phyloP scores from a whole-genome alignment of 164 flowering plant species.

The Tetrastigma voinierianum region DNA sequence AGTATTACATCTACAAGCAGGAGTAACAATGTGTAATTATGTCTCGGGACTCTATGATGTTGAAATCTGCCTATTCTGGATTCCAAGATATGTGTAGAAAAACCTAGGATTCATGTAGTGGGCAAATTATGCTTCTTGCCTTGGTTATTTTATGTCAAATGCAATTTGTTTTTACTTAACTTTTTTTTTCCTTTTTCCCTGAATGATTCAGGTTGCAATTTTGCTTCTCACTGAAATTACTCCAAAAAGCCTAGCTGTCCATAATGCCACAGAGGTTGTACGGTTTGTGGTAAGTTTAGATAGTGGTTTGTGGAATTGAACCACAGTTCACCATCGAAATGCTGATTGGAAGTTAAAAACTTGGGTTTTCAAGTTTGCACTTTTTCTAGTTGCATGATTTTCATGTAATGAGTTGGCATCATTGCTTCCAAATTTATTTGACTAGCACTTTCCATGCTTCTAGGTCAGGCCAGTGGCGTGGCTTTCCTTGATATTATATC shows the following conservation, averaged over 20 bases:
- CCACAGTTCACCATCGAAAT: not conserved
- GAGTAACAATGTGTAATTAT: no score
- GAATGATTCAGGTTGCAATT: conserved; percentile 69
- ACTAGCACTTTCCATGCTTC: conserved; percentile 21
- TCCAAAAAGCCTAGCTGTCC: conserved; percentile 98
- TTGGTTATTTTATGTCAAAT: no score
- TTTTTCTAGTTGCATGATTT: no score
- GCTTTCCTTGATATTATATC: conserved; percentile 93
- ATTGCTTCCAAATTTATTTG: conserved; percentile 9
- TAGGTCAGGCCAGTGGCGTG: conserved; percentile 99
- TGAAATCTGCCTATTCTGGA: no score
- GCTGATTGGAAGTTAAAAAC: not conserved
- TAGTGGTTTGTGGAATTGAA: conserved; percentile 3
- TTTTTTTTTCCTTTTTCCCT: not conserved
- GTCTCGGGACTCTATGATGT: no score
- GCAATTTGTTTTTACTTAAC: not conserved
- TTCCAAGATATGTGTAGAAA: no score
- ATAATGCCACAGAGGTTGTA: conserved; percentile 92
- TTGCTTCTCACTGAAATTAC: conserved; percentile 98
- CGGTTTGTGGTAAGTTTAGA: conserved; percentile 84
- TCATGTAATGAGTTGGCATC: not conserved
- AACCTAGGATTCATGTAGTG: no score
- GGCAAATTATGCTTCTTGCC: no score
- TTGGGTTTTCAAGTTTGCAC: not conserved
- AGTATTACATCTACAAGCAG: no score